Percentiles rank a stretch among this genome's conserved stretches.
phyloP scores from a whole-genome alignment of 768 basidiomycete species.

The Rhizopogon vesiculosus region DNA sequence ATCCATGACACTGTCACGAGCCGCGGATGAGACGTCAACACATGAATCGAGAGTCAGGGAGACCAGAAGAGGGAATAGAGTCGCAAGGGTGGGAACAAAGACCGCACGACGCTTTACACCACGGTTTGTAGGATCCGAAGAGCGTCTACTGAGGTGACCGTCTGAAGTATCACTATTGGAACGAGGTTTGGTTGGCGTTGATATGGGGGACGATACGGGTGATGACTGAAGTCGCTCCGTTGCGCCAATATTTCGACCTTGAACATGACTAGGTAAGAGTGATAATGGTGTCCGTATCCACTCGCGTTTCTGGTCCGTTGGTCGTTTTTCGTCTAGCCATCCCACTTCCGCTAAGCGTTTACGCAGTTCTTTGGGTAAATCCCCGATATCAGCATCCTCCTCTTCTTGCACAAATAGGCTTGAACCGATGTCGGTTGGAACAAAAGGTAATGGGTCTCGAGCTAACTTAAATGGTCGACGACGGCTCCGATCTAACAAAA shows the following conservation, averaged over 20 bases:
- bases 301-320: constrained; percentile 51
- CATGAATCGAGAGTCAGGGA: constrained; percentile 49
- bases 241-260: constrained; percentile 43
- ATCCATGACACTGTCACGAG: constrained; percentile 54
- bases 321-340: constrained; percentile 59
- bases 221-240: constrained; percentile 27
- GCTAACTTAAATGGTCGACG: constrained; percentile 65
- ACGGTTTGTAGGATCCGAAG: constrained; percentile 33
- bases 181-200: constrained; percentile 28
- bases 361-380: constrained; percentile 59
- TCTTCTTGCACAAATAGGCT: constrained; percentile 52
- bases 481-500: constrained; percentile 54
- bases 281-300: constrained; percentile 64
- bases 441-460: constrained; percentile 68
- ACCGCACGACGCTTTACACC: constrained; percentile 57
- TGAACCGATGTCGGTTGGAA: constrained; percentile 72
- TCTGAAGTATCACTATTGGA: constrained; percentile 20
- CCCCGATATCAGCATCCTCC: constrained; percentile 44
- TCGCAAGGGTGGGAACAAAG: constrained; percentile 58
- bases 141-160: constrained; percentile 39
- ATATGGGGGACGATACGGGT: constrained; percentile 26
- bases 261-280: constrained; percentile 50
- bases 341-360: constrained; percentile 69
- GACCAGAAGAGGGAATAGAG: constrained; percentile 51
- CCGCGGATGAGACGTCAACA: constrained; percentile 48